A percentile compares a stretch with the other conserved stretches of the same genome.
phyloP scores from a whole-genome alignment of 768 basidiomycete genomes.

The Naematelia aurantialba region DNA sequence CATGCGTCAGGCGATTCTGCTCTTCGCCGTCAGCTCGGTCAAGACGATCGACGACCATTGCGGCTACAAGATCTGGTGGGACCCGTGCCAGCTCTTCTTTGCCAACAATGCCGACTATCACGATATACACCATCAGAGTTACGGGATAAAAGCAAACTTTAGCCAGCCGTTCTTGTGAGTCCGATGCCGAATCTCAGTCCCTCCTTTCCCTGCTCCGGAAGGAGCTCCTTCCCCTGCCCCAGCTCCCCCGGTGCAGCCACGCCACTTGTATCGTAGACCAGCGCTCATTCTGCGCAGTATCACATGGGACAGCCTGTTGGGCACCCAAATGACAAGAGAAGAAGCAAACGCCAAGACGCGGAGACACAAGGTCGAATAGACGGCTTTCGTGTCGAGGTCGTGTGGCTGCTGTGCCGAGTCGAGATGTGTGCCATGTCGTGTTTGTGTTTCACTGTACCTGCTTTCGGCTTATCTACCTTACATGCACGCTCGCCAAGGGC shows the following conservation, averaged over 20 bases:
- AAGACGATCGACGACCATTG: constrained; percentile 98
- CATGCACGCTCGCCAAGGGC: background rate
- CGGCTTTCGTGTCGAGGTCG: background rate
- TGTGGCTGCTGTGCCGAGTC: too few species aligned
- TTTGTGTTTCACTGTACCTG: background rate
- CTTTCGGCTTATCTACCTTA: background rate
- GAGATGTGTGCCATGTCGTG: constrained; percentile 13
- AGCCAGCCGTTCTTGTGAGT: constrained; percentile 82
- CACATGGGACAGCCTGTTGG: constrained; percentile 83
- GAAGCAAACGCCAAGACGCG: constrained; percentile 37
- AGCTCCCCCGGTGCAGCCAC: too few species aligned
- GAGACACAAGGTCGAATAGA: constrained; percentile 22
- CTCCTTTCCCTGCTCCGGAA: background rate
- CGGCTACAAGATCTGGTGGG: constrained; percentile 83
- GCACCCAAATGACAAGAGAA: constrained; percentile 61
- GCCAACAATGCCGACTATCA: constrained; percentile 94
- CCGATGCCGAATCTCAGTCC: too few species aligned
- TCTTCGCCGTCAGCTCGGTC: constrained; percentile 76
- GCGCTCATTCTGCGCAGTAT: constrained; percentile 49
- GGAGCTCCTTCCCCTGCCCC: too few species aligned
- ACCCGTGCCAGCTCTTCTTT: constrained; percentile 80
- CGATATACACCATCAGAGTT: constrained; percentile 93
- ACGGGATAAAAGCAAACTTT: constrained; percentile 92
- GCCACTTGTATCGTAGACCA: too few species aligned
- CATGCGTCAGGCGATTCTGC: constrained; percentile 73